Percentiles rank a stretch among this genome's conserved stretches.
Conservation (phyloP, 1,284 basidiomycete genomes). For the Moesziomyces globuligerus region DNA sequence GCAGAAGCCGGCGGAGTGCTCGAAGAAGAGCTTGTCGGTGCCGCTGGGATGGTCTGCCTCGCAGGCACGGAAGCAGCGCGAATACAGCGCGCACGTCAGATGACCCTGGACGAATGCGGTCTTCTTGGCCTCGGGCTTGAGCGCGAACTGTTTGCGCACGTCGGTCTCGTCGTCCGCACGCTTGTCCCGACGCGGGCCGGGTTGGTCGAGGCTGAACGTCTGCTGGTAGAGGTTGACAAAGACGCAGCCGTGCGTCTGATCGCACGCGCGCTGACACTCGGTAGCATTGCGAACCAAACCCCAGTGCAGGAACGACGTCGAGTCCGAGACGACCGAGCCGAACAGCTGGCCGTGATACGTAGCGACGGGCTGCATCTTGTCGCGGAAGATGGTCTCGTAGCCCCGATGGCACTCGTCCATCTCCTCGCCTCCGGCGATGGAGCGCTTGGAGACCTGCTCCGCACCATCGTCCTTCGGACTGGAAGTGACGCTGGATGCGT, state of each 20-base stretch:
- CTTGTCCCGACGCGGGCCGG: slow-evolving; percentile 5
- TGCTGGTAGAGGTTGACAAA: slow-evolving; percentile 36
- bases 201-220: slow-evolving; percentile 18
- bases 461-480: background rate
- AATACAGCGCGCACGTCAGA: slow-evolving; percentile 28
- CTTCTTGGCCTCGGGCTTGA: slow-evolving; percentile 23
- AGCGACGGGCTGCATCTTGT: slow-evolving; percentile 14
- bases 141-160: slow-evolving; percentile 6
- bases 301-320: slow-evolving; percentile 26
- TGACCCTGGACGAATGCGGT: slow-evolving; percentile 24
- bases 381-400: slow-evolving; percentile 9
- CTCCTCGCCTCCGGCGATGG: too few species aligned
- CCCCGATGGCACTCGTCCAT: background rate
- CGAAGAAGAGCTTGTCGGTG: slow-evolving; percentile 14
- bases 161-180: background rate
- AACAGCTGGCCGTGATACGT: slow-evolving; percentile 7
- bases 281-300: slow-evolving; percentile 8
- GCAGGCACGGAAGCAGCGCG: slow-evolving; percentile 14
- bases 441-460: background rate
- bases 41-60: slow-evolving; percentile 14
- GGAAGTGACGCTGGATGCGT: too few species aligned
- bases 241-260: slow-evolving; percentile 22
- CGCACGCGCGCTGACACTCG: slow-evolving; percentile 23
- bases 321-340: slow-evolving; percentile 31
- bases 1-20: slow-evolving; percentile 11